Base-by-base conservation (phyloP, 225 moss, liverwort and hornwort species). In the Thuidium tamariscinum region DNA sequence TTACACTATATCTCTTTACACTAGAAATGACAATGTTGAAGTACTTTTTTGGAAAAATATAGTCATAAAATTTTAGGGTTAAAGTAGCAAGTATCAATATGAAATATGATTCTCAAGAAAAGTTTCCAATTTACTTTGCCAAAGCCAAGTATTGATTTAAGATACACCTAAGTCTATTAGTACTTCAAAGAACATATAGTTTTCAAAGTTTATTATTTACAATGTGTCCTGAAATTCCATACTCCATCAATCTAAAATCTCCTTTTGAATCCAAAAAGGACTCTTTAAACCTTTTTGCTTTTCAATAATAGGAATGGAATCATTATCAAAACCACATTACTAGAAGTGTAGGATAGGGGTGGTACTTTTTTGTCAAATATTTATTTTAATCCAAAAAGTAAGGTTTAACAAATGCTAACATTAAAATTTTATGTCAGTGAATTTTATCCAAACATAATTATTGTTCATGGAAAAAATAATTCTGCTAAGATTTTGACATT, bases 351-450 rank as follows among this genome's bases (percentile, higher is more conserved):
- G 5, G 26, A 1, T 1, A 18, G 0, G 3, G 1, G 1, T 17
- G 2, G 0, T 5, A 29, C 2, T 0, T 17, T 0, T 48, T 2
- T 7, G 2, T 0, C 0, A 0, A 46, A 71, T 71, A 18, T 3
- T 46, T 29, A 29, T 44, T 46, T 21, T 10, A 7, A 3, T 0
- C 2, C 1, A 5, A 0, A 29, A 26, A 42, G 3, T 44, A 29
- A 46, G 11, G 17, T 29, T 72, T 0, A 0, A 0, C 3, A 29
- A 10, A 71, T 44, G 6, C 5, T 13, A 9, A 9, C 5, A 6
- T 17, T 27, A 13, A 2, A 42, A 27, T 27, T 42, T 42, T 9
- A 16, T 2, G 2, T 10, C 5, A 71, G 9, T 15, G 13, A 5
- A 0, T 15, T 44, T 71, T 44, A 16, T 1, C 9, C 15, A 1